Conservation (phyloP, 441 rosid genomes). For the Kokia cookei region DNA sequence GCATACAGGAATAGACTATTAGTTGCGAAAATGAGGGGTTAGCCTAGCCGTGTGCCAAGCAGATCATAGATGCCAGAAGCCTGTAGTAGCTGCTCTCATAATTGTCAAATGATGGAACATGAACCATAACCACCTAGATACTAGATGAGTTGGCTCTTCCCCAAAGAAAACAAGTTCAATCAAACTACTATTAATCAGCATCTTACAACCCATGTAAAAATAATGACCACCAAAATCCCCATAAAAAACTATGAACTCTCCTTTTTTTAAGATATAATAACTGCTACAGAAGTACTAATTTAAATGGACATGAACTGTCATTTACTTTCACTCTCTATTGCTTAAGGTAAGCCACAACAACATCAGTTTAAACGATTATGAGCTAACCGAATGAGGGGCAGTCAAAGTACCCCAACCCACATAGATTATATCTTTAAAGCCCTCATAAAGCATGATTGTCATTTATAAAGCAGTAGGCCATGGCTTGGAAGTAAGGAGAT, state of each 20-base stretch:
- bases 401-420: not conserved
- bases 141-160: not conserved
- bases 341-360: not conserved
- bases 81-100: not conserved
- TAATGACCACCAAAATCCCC: not conserved
- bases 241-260: no score
- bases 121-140: not conserved
- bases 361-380: not conserved
- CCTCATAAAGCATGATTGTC: not conserved
- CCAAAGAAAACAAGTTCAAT: not conserved
- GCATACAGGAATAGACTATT: constrained; percentile 2
- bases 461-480: not conserved
- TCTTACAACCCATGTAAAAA: not conserved
- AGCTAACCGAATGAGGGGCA: not conserved
- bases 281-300: no score
- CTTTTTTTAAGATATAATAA: no score
- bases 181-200: not conserved
- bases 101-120: not conserved
- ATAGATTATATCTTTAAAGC: not conserved
- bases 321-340: no score
- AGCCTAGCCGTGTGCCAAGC: not conserved
- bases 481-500: not conserved
- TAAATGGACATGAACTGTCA: no score
- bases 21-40: not conserved
- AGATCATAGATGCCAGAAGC: not conserved